Percentiles rank a stretch among this genome's conserved stretches.
Conservation (phyloP, 306 rosid genomes). For the Dryas drummondii region DNA sequence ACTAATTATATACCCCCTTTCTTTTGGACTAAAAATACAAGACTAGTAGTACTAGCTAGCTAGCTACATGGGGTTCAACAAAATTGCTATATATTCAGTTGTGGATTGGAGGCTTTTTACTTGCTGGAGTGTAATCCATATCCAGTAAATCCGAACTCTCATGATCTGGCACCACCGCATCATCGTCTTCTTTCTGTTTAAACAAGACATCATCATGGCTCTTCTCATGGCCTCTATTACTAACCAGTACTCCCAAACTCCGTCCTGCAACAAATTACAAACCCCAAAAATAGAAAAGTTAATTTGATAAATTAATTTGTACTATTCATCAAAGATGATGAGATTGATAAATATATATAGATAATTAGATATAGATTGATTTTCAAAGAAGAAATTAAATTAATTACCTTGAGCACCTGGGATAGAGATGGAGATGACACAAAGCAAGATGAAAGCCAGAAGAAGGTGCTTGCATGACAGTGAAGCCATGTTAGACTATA, state of each 20-base stretch:
- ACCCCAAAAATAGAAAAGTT: not conserved
- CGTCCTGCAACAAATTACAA: conserved; percentile 42
- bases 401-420: conserved; percentile 55
- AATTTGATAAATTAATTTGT: not conserved
- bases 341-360: no score
- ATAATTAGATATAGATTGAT: no score
- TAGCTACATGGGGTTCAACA: not conserved
- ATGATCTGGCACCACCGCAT: not conserved
- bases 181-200: conserved; percentile 17
- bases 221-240: conserved; percentile 22
- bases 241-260: conserved; percentile 42
- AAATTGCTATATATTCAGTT: conserved; percentile 32
- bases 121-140: conserved; percentile 80
- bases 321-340: not conserved
- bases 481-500: conserved; percentile 27
- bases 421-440: conserved; percentile 47
- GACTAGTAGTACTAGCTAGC: not conserved
- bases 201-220: conserved; percentile 20
- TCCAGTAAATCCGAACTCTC: conserved; percentile 55
- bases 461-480: conserved; percentile 41
- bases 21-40: no score
- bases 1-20: not conserved
- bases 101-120: conserved; percentile 85
- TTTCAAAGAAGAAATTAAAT: not conserved
- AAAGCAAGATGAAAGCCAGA: conserved; percentile 51